Evolutionary conservation across 2,329 filamentous ascomycete genomes (phyloP).

Genomic region (Aspergillus pseudoglaucus): DNA sequence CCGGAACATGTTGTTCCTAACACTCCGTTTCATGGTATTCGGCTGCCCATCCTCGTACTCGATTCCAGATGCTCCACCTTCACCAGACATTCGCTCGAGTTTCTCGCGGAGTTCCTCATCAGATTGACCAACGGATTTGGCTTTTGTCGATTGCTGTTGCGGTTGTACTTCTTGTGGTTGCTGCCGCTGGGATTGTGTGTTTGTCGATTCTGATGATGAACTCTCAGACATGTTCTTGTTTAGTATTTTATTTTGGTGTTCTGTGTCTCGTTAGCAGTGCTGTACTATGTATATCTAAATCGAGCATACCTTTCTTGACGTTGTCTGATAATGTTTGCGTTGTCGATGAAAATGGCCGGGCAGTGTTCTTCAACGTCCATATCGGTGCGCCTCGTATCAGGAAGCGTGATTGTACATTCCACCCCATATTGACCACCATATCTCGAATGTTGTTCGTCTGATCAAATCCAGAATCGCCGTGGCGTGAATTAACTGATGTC

Average conservation of each 20-base stretch:
- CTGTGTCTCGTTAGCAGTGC: not conserved
- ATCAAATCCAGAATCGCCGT: not conserved
- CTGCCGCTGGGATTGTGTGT: conserved; percentile 1
- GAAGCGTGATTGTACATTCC: not conserved
- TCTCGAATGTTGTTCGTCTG: not conserved
- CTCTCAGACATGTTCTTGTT: not conserved
- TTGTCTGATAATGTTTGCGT: not conserved
- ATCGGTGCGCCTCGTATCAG: not conserved
- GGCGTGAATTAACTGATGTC: not conserved
- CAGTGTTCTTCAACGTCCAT: not conserved
- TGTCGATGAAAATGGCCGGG: not conserved
- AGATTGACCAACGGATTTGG: conserved; percentile 55
- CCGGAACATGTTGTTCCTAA: conserved; percentile 72
- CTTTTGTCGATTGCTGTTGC: conserved; percentile 14
- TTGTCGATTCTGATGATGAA: not conserved
- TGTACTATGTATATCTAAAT: not conserved
- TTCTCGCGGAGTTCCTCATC: conserved; percentile 62
- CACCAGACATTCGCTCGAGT: conserved; percentile 61
- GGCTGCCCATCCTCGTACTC: conserved; percentile 71
- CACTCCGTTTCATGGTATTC: conserved; percentile 64
- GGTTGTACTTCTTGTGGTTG: conserved; percentile 2
- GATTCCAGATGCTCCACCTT: conserved; percentile 63
- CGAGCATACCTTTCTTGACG: not conserved
- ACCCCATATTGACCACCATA: not conserved
- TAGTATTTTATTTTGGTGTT: not conserved